A percentile compares a stretch with the other conserved stretches of the same genome.
Conservation (phyloP, 2,329 filamentous ascomycete species). For the Malbranchea zuffiana region DNA sequence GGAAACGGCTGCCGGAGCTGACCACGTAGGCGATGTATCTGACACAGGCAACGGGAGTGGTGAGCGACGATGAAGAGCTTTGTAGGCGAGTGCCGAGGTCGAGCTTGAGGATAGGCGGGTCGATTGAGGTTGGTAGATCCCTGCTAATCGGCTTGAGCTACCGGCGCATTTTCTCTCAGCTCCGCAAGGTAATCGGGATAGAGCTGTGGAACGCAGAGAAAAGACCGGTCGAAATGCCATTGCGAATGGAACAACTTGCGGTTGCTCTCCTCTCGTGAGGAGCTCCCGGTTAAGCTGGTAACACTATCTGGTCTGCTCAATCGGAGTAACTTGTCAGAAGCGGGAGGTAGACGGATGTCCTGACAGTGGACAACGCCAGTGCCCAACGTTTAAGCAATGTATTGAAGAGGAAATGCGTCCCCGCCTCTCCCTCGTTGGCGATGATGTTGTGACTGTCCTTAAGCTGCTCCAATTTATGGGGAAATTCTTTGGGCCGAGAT, state of each 20-base stretch:
- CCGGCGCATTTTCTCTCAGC: neutral
- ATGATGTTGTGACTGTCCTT: too few species aligned
- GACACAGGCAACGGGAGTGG: slow-evolving; percentile 71
- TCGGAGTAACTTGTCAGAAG: too few species aligned
- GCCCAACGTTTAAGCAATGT: too few species aligned
- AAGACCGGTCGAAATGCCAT: slow-evolving; percentile 33
- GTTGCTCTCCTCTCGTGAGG: slow-evolving; percentile 9
- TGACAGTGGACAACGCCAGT: too few species aligned
- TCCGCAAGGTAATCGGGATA: slow-evolving; percentile 5
- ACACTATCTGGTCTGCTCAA: too few species aligned
- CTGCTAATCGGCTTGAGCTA: neutral
- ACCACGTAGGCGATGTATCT: slow-evolving; percentile 67
- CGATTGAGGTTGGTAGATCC: neutral
- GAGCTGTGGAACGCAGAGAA: slow-evolving; percentile 23
- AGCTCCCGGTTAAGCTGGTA: slow-evolving; percentile 3
- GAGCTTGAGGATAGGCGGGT: slow-evolving; percentile 38
- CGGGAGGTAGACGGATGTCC: too few species aligned
- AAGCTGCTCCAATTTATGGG: too few species aligned
- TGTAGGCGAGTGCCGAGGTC: slow-evolving; percentile 92
- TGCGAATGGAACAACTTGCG: neutral
- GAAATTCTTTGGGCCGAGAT: slow-evolving; percentile 6
- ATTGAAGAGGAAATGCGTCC: too few species aligned
- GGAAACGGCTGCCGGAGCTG: slow-evolving; percentile 84
- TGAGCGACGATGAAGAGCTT: slow-evolving; percentile 84
- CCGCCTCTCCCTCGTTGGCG: too few species aligned